These are phyloP conservation scores for Zostera marina DNA, from an alignment of 116 monocot genomes.

Conservation along the genomic window DNA sequence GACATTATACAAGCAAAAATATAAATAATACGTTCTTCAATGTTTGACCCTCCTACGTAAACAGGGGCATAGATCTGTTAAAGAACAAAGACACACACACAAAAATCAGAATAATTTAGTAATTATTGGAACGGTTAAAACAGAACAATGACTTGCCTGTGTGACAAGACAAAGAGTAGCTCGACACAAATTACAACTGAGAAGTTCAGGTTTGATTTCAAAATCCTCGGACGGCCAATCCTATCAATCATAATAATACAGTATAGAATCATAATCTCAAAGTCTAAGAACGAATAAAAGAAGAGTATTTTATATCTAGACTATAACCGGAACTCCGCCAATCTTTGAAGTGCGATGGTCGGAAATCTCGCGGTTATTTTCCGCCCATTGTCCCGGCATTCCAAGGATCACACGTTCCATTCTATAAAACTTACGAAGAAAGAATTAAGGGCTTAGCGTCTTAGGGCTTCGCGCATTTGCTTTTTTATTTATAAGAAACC, in stretches of 20 bases:
- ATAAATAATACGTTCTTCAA: slow-evolving; percentile 66
- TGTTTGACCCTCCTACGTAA: slow-evolving; percentile 9
- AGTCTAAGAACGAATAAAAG: not conserved
- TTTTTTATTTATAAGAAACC: no score
- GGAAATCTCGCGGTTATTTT: slow-evolving; percentile 44
- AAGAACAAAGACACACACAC: not conserved
- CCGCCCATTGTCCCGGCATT: slow-evolving; percentile 89
- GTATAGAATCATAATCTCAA: not conserved
- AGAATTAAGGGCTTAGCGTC: not conserved
- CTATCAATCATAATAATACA: slow-evolving; percentile 18
- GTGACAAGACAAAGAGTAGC: slow-evolving; percentile 47
- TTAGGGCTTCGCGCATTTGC: no score
- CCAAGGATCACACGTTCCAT: slow-evolving; percentile 51
- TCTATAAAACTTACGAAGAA: not conserved
- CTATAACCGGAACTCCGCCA: slow-evolving; percentile 67
- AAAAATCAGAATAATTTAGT: not conserved
- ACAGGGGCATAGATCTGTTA: slow-evolving; percentile 73
- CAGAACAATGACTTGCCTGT: slow-evolving; percentile 35
- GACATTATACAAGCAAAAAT: slow-evolving; percentile 42
- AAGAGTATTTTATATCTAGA: not conserved
- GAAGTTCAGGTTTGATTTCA: slow-evolving; percentile 17
- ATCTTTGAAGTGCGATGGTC: slow-evolving; percentile 91
- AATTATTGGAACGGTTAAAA: not conserved
- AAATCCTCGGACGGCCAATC: slow-evolving; percentile 63
- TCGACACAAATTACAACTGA: slow-evolving; percentile 53